Base-by-base conservation (phyloP, 306 rosid genomes). In the Casuarina cunninghamiana region DNA sequence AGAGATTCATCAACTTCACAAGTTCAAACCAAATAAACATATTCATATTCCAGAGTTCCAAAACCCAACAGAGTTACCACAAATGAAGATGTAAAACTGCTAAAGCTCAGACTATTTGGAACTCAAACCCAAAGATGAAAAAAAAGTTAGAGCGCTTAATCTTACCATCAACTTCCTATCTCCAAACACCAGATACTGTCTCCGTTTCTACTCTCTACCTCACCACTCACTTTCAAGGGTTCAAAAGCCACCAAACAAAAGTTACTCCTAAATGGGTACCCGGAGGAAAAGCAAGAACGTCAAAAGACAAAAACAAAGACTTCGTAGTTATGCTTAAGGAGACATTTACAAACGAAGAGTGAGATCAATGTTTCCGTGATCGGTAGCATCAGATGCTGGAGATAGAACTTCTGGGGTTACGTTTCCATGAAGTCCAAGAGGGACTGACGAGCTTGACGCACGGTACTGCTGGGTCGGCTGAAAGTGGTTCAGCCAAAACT, bases 281-380 rank as follows among this genome's bases (percentile, higher is more conserved):
- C 1, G 42, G 6, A 57, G 1, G 1, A 38, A 13, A 0, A 26
- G 5, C 6, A 10, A 42, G 50, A 39, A 2, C 9, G 2, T 48
- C 0, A 0, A 10, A 51, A 62, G 10, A 16, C 35, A 48, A 21
- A n/a, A 0, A 0, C 6, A 12, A 38, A 4, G 1, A 58, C 32
- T 26, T 26, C 32, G 32, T 26, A 26, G 32, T 26, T 26, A 26
- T 26, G 50, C 16, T 6, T 21, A 62, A n/a, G 26, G 26, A 5
- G 7, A 17, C 61, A 66, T 75, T 87, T 80, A 89, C 46, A 89
- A 57, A 68, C 84, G 93, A 71, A 89, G 93, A 1, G 84, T 83
- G 73, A 89, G 93, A 65, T 89, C 93, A 54, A 89, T 85, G 72
- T 80, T 75, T 41, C 83, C 77, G 35, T 78, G 81, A 3, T 84